Evolutionary conservation across 2,329 filamentous ascomycete species (phyloP).

Genomic region (Colletotrichum brevisporum): DNA sequence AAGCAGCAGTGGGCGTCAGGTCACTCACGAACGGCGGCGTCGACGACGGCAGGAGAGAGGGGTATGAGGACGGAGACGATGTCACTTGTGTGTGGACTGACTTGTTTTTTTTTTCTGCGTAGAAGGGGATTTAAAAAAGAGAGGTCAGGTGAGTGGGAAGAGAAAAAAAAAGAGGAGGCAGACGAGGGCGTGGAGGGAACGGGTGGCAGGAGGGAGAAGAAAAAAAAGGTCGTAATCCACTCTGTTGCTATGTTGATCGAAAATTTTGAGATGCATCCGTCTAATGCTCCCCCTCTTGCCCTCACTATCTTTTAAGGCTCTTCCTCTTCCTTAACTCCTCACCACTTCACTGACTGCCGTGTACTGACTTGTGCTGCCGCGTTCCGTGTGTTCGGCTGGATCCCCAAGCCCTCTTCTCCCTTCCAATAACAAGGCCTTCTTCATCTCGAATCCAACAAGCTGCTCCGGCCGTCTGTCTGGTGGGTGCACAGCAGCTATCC

Average conservation of each 20-base stretch:
- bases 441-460: neutral
- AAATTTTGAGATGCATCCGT: slow-evolving; percentile 38
- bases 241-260: slow-evolving; percentile 31
- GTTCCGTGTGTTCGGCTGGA: slow-evolving; percentile 11
- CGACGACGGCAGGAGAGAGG: neutral
- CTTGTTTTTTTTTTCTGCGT: neutral
- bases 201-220: neutral
- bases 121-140: neutral
- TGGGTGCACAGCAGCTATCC: slow-evolving; percentile 28
- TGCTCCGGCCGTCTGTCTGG: slow-evolving; percentile 14
- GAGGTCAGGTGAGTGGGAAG: neutral
- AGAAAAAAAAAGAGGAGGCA: slow-evolving; percentile 14
- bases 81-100: slow-evolving; percentile 5
- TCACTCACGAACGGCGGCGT: slow-evolving; percentile 27
- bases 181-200: slow-evolving; percentile 1
- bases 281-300: slow-evolving; percentile 2
- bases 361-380: neutral
- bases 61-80: slow-evolving; percentile 4
- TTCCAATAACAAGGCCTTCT: neutral
- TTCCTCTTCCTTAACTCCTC: too few relatives aligned
- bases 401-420: slow-evolving; percentile 18
- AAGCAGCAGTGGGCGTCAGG: slow-evolving; percentile 17
- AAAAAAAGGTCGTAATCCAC: slow-evolving; percentile 26
- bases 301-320: too few relatives aligned
- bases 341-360: neutral